Conservation (phyloP, 345 rosid genomes). For the Heritiera fomes region DNA sequence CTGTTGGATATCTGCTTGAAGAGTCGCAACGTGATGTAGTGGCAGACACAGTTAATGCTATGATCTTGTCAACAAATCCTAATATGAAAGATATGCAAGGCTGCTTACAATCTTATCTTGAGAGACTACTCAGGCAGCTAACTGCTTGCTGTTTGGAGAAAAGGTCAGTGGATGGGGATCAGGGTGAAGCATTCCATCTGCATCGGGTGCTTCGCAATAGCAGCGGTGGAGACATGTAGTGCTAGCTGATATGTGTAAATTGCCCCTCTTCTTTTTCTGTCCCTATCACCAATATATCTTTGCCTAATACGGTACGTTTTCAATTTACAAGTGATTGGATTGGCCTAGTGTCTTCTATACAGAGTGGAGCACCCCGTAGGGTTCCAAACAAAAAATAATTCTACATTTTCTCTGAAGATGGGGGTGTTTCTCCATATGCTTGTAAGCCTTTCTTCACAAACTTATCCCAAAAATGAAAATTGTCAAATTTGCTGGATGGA, state of each 20-base stretch:
- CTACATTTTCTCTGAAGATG: conserved; percentile 1
- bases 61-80: conserved; percentile 75
- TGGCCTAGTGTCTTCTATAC: background rate
- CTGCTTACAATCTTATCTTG: conserved; percentile 65
- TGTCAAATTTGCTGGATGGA: background rate
- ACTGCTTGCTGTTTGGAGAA: conserved; percentile 76
- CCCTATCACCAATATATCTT: background rate
- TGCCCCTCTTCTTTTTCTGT: background rate
- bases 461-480: background rate
- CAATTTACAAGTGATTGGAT: background rate
- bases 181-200: conserved; percentile 84
- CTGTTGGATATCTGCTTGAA: conserved; percentile 68
- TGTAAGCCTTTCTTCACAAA: conserved; percentile 10
- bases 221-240: conserved; percentile 36
- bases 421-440: conserved; percentile 9
- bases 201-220: conserved; percentile 48
- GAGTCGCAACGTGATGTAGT: conserved; percentile 83
- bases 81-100: conserved; percentile 47
- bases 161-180: conserved; percentile 67
- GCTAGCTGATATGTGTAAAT: conserved; percentile 29
- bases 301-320: background rate
- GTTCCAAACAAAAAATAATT: background rate
- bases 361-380: background rate
- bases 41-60: conserved; percentile 82
- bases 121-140: conserved; percentile 79